These are phyloP conservation scores for Penicillium ucsense DNA, from an alignment of 495 filamentous ascomycete genomes.

Conservation along the genomic window DNA sequence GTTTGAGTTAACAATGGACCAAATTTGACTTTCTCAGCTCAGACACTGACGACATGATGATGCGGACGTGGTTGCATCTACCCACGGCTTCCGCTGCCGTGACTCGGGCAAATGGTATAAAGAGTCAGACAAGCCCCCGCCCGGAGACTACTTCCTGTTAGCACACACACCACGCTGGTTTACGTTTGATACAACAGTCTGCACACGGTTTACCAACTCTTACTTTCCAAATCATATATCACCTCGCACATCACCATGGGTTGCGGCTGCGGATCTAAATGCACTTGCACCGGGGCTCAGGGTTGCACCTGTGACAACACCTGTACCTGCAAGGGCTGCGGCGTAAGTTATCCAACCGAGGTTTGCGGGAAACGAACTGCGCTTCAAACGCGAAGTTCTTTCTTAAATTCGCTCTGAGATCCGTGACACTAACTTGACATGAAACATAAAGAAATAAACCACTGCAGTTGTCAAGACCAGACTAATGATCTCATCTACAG, in stretches of 20 bases:
- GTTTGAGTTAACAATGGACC: too few species aligned
- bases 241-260: constrained; percentile 17
- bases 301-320: constrained; percentile 29
- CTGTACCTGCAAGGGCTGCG: constrained; percentile 38
- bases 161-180: too few species aligned
- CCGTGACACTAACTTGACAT: constrained; percentile 26
- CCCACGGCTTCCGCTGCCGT: neutral
- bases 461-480: too few species aligned
- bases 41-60: constrained; percentile 20
- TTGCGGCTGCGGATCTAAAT: constrained; percentile 32
- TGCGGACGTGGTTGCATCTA: constrained; percentile 5
- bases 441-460: constrained; percentile 42
- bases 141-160: neutral
- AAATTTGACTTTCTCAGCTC: neutral
- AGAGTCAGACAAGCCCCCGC: neutral
- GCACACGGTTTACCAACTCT: neutral
- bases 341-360: constrained; percentile 23
- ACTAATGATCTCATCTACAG: too few species aligned
- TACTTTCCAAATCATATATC: neutral
- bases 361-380: too few species aligned
- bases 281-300: constrained; percentile 27
- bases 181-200: neutral
- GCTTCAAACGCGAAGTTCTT: too few species aligned
- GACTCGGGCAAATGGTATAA: neutral
- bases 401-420: neutral